A percentile compares a stretch with the other conserved stretches of the same genome.
phyloP scores from a whole-genome alignment of 768 basidiomycete genomes.

The Mycena maculata region DNA sequence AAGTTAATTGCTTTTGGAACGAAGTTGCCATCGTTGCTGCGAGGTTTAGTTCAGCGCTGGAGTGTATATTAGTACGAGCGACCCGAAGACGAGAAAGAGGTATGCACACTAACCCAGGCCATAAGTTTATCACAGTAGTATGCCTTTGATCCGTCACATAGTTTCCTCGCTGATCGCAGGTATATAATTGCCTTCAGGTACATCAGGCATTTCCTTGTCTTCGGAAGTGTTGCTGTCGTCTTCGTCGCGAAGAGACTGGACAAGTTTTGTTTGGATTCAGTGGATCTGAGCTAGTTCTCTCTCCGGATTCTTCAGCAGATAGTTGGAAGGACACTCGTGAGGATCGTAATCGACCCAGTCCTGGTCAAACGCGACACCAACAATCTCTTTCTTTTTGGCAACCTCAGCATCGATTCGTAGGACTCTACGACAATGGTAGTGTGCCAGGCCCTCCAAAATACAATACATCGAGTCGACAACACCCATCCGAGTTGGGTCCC shows the following conservation, averaged over 20 bases:
- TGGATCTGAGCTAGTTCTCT: slow-evolving; percentile 3
- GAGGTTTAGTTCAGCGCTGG: slow-evolving; percentile 23
- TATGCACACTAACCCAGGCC: slow-evolving; percentile 17
- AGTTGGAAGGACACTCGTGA: slow-evolving; percentile 8
- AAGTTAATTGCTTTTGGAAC: slow-evolving; percentile 22
- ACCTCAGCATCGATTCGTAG: slow-evolving; percentile 23
- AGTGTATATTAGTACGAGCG: neutral
- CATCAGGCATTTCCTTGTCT: slow-evolving; percentile 14
- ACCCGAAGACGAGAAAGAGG: neutral
- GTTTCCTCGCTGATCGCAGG: slow-evolving; percentile 10
- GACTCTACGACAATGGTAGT: slow-evolving; percentile 28
- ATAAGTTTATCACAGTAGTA: slow-evolving; percentile 1
- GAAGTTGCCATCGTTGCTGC: slow-evolving; percentile 3
- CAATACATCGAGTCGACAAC: slow-evolving; percentile 47
- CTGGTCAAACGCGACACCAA: slow-evolving; percentile 18
- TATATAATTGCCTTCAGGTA: slow-evolving; percentile 3
- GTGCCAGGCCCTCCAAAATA: slow-evolving; percentile 34
- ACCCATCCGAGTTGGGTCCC: slow-evolving; percentile 35
- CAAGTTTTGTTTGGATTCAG: slow-evolving; percentile 16
- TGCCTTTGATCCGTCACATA: neutral
- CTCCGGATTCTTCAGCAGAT: slow-evolving; percentile 5
- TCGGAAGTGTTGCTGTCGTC: neutral
- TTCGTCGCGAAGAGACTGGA: slow-evolving; percentile 1
- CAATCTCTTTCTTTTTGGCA: slow-evolving; percentile 3
- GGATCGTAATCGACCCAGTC: slow-evolving; percentile 15